phyloP scores from a whole-genome alignment of 371 early-diverging fungal genomes.

The Mucor indicus region DNA sequence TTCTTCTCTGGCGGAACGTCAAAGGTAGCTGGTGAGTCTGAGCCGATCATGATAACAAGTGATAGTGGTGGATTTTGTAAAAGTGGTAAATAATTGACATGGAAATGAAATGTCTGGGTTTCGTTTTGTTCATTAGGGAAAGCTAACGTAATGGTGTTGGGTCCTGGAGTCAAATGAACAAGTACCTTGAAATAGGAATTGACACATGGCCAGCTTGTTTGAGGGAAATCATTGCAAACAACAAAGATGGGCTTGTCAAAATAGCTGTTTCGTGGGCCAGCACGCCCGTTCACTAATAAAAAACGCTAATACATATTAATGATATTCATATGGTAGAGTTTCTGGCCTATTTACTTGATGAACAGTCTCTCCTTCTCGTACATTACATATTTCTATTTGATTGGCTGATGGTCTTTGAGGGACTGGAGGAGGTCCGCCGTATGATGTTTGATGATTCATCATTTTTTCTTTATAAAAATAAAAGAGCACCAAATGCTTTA shows the following conservation, averaged over 20 bases:
- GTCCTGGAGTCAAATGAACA: slow-evolving; percentile 58
- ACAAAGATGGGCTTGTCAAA: slow-evolving; percentile 41
- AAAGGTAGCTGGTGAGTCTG: slow-evolving; percentile 56
- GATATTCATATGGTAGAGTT: background rate
- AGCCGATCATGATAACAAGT: slow-evolving; percentile 56
- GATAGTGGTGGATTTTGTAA: slow-evolving; percentile 58
- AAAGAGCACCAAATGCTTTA: no score
- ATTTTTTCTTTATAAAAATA: no score
- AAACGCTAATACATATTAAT: slow-evolving; percentile 36
- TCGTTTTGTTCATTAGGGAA: slow-evolving; percentile 12
- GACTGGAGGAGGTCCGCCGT: slow-evolving; percentile 1
- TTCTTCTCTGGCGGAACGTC: slow-evolving; percentile 58
- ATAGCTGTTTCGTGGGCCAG: slow-evolving; percentile 23
- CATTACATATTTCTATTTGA: slow-evolving; percentile 31
- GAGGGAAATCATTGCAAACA: slow-evolving; percentile 46
- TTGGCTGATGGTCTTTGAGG: slow-evolving; percentile 1
- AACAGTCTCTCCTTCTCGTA: slow-evolving; percentile 51
- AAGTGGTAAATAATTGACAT: slow-evolving; percentile 52
- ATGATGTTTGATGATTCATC: background rate
- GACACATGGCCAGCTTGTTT: slow-evolving; percentile 50
- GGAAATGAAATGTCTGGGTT: slow-evolving; percentile 14
- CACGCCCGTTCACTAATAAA: slow-evolving; percentile 55
- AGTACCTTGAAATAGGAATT: slow-evolving; percentile 63
- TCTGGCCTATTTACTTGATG: slow-evolving; percentile 32
- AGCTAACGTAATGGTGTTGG: slow-evolving; percentile 46